phyloP scores from a whole-genome alignment of 495 filamentous ascomycete genomes.

The Aspergillus nidulans region DNA sequence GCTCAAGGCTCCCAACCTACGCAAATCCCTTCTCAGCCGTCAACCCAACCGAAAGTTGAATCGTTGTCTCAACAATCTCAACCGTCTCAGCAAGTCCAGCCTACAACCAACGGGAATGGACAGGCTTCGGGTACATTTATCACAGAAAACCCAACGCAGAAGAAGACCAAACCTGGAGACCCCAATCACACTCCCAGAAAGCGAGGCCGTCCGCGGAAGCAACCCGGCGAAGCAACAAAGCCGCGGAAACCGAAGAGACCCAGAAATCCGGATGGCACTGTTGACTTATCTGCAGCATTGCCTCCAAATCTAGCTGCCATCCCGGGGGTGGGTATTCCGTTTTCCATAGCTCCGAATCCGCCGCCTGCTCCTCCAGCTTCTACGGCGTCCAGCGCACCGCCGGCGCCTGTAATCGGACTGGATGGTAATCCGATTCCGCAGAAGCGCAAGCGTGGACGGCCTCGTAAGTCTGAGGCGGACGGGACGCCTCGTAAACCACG shows the following conservation, averaged over 20 bases:
- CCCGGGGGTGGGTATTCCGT: not conserved
- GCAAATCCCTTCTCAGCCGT: not conserved
- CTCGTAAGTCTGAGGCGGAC: constrained; percentile 31
- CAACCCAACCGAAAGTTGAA: not conserved
- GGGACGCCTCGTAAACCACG: constrained; percentile 25
- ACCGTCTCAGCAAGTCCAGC: not conserved
- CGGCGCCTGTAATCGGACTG: constrained; percentile 24
- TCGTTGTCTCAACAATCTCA: not conserved
- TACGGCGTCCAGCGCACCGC: not conserved
- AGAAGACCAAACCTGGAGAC: not conserved
- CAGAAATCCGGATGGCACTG: constrained; percentile 1
- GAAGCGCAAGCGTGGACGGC: constrained; percentile 39
- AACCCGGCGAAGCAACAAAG: constrained; percentile 19
- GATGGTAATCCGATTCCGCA: constrained; percentile 32
- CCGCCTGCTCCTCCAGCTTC: not conserved
- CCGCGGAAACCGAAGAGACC: constrained; percentile 14
- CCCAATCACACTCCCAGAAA: constrained; percentile 11
- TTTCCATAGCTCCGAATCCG: not conserved
- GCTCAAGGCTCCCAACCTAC: not conserved
- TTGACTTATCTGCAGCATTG: not conserved
- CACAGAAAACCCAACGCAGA: constrained; percentile 3
- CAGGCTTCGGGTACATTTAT: constrained; percentile 9
- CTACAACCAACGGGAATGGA: constrained; percentile 9
- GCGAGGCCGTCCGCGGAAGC: constrained; percentile 21
- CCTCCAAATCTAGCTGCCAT: not conserved